A percentile compares a stretch with the other conserved stretches of the same genome.
phyloP scores from a whole-genome alignment of 1,139 yeast genomes.

The Debaryomyces singareniensis region DNA sequence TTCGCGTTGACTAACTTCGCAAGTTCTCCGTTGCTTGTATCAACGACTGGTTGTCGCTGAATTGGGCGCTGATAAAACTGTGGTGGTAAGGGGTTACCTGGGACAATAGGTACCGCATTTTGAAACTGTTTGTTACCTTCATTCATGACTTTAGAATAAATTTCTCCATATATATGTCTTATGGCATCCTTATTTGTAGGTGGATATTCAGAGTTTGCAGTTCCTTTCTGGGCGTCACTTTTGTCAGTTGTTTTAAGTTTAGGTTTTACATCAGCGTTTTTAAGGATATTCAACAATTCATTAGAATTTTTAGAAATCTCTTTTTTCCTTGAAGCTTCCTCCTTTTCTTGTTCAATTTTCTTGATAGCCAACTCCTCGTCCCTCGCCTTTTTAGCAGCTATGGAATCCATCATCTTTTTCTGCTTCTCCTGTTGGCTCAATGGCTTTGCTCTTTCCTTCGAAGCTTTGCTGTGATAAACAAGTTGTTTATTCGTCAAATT shows the following conservation, averaged over 20 bases:
- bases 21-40: neutral
- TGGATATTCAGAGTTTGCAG: slow-evolving; percentile 8
- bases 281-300: slow-evolving; percentile 35
- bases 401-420: slow-evolving; percentile 13
- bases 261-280: slow-evolving; percentile 12
- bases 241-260: slow-evolving; percentile 10
- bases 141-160: slow-evolving; percentile 37
- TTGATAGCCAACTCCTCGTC: slow-evolving; percentile 8
- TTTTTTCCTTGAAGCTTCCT: slow-evolving; percentile 4
- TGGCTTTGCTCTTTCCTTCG: slow-evolving; percentile 34
- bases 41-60: neutral
- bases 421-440: slow-evolving; percentile 18
- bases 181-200: slow-evolving; percentile 33
- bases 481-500: slow-evolving; percentile 72
- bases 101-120: slow-evolving; percentile 10
- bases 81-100: slow-evolving; percentile 24
- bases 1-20: no score
- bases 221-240: slow-evolving; percentile 9
- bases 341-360: slow-evolving; percentile 4
- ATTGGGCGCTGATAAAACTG: slow-evolving; percentile 20
- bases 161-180: slow-evolving; percentile 44
- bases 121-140: slow-evolving; percentile 20
- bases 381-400: slow-evolving; percentile 15
- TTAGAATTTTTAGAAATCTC: slow-evolving; percentile 11
- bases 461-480: slow-evolving; percentile 68